Conservation (phyloP, 2,329 filamentous ascomycete species). For the Aspergillus felis region DNA sequence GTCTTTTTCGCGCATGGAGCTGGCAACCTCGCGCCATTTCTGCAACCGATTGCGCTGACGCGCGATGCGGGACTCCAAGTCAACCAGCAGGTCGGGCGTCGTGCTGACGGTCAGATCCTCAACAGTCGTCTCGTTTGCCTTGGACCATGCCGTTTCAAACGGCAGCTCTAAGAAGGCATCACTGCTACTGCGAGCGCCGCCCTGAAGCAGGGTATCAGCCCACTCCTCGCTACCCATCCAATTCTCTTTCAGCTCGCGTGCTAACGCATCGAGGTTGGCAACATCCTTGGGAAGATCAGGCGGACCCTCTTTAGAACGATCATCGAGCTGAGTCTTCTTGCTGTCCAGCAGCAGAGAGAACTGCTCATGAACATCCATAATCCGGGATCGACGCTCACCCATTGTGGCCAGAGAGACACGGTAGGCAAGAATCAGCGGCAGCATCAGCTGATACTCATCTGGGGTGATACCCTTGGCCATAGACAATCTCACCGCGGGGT, state of each 20-base stretch:
- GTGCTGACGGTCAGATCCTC: constrained; percentile 35
- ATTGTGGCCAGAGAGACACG: constrained; percentile 60
- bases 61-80: constrained; percentile 65
- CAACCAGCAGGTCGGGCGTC: constrained; percentile 51
- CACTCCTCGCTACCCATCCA: constrained; percentile 77
- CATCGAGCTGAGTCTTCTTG: constrained; percentile 57
- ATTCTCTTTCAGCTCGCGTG: constrained; percentile 58
- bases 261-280: constrained; percentile 33
- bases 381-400: constrained; percentile 58
- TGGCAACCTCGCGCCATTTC: constrained; percentile 69
- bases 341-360: constrained; percentile 62
- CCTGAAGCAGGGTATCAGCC: constrained; percentile 66
- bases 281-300: constrained; percentile 32
- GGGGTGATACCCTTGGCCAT: constrained; percentile 43
- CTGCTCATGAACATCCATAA: constrained; percentile 56
- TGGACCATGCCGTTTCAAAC: constrained; percentile 69
- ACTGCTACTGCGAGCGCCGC: constrained; percentile 54
- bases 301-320: constrained; percentile 24
- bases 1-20: constrained; percentile 25
- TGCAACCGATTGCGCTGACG: constrained; percentile 65
- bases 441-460: constrained; percentile 43
- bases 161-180: constrained; percentile 63
- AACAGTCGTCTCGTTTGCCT: constrained; percentile 56
- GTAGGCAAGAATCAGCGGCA: constrained; percentile 69
- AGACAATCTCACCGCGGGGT: constrained; percentile 54